These are phyloP conservation scores for Solanum stenotomum DNA, from an alignment of 257 asterid species.

Conservation along the genomic window DNA sequence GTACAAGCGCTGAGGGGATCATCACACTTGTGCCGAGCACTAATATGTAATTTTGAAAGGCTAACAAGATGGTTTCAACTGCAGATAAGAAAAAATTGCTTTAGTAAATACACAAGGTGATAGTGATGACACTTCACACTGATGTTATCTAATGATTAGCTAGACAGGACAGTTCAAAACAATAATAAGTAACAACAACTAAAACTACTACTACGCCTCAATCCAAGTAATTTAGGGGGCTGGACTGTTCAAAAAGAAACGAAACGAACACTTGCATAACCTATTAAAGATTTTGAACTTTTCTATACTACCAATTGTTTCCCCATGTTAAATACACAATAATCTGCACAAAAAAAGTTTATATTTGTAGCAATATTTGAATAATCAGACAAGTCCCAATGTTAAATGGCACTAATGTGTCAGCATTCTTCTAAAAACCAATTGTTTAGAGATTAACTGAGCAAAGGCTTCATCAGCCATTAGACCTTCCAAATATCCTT, in stretches of 20 bases:
- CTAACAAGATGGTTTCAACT: conserved; percentile 94
- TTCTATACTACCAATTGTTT: neutral
- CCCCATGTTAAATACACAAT: neutral
- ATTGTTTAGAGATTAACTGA: neutral
- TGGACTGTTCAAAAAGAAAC: neutral
- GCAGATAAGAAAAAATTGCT: conserved; percentile 23
- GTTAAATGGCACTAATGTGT: neutral
- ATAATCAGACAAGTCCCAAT: neutral
- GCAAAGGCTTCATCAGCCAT: neutral
- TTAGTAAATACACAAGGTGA: neutral
- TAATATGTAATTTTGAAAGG: conserved; percentile 90
- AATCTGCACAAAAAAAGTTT: neutral
- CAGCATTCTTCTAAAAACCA: neutral
- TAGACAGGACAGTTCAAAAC: neutral
- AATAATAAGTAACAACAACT: neutral
- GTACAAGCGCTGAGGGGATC: conserved; percentile 93
- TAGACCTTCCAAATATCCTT: neutral
- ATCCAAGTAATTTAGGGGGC: neutral
- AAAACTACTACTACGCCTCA: neutral
- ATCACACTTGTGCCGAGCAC: conserved; percentile 90
- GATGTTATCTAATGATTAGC: neutral
- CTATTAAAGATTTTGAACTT: neutral
- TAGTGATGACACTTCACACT: neutral
- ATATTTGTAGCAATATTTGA: neutral
- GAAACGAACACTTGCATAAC: neutral